Evolutionary conservation across 2,329 filamentous ascomycete species (phyloP), one percentile per base, ranked within the genome.

Genomic region (Arthroderma uncinatum): DNA sequence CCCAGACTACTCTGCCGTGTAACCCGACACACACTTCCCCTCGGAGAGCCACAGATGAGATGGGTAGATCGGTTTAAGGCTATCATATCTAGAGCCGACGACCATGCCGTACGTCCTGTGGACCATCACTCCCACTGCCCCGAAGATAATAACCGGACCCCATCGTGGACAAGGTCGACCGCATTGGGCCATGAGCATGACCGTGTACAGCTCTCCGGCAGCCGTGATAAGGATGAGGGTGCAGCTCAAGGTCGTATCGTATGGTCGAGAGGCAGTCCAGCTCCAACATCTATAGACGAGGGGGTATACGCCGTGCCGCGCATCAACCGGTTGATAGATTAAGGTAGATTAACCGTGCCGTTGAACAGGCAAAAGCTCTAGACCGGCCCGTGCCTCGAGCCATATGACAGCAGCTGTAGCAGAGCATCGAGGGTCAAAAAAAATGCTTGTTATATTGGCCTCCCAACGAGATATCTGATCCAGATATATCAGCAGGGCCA

Each of bases 1-100:
- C 21, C 47, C n/a, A 33, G 47, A 19, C 28, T 34, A 48, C 42
- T n/a, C 47, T 50, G 47, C 47, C 47, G 47, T 50, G 47, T 30
- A 50, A 50, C 47, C 25, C 47, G 47, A 33, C 47, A 33, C 25
- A 33, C 12, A 19, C 40, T 47, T 28, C 19, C 19, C 19, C 40
- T 10, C 8, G 19, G 40, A 47, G 40, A 47, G 40, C 12, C 9
- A 21, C 25, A 47, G 19, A 47, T 23, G 23, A 14, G 10, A 47
- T 23, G 12, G 7, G 25, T 14, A 47, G 9, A 4, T 23, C 19
- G 21, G 40, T 47, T 14, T 19, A 21, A 6, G 5, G 21, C 19
- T 23, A 21, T 23, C 21, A 10, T 4, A 47, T 23, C 21, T 28
- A 8, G 10, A 47, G 23, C 19, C 40, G 40, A 47, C 8, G 40